Conservation (phyloP, 1,284 basidiomycete species). For the Psilocybe mexicana region DNA sequence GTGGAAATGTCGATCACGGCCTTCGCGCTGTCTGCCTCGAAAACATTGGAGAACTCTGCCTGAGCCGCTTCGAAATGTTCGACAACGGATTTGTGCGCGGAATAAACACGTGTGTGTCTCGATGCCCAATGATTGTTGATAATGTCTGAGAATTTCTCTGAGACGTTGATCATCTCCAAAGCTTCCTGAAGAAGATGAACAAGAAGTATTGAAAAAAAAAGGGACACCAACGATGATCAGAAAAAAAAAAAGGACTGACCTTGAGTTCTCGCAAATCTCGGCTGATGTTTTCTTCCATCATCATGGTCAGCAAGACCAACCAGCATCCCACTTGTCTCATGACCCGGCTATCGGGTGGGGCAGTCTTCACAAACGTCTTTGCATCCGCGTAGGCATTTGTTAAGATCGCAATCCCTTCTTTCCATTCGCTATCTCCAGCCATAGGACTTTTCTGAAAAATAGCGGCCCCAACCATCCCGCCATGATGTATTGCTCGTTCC, state of each 20-base stretch:
- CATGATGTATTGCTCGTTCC: too few relatives aligned
- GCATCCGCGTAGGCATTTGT: conserved; percentile 58
- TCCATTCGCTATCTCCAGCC: conserved; percentile 35
- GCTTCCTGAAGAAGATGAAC: conserved; percentile 32
- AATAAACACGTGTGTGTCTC: conserved; percentile 48
- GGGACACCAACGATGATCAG: too few relatives aligned
- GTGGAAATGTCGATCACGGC: too few relatives aligned
- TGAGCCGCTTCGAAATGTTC: conserved; percentile 41
- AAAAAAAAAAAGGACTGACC: conserved; percentile 33
- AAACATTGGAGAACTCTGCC: conserved; percentile 45
- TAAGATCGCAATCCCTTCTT: conserved; percentile 59
- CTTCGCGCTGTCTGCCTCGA: conserved; percentile 30
- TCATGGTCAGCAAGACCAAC: conserved; percentile 54
- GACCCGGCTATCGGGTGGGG: conserved; percentile 60
- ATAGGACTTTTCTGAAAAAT: too few relatives aligned
- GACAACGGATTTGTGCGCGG: conserved; percentile 47
- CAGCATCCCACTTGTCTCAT: conserved; percentile 57
- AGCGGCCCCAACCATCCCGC: too few relatives aligned
- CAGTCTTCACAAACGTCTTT: conserved; percentile 50
- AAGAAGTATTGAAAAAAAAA: not conserved
- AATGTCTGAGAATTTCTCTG: conserved; percentile 48
- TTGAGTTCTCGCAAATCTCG: conserved; percentile 48
- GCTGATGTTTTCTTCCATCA: conserved; percentile 49
- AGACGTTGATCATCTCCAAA: conserved; percentile 43
- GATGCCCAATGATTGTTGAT: conserved; percentile 36